Evolutionary conservation across 257 asterid genomes (phyloP), one percentile per base, ranked within the genome.

Genomic region (Ocimum tenuiflorum): DNA sequence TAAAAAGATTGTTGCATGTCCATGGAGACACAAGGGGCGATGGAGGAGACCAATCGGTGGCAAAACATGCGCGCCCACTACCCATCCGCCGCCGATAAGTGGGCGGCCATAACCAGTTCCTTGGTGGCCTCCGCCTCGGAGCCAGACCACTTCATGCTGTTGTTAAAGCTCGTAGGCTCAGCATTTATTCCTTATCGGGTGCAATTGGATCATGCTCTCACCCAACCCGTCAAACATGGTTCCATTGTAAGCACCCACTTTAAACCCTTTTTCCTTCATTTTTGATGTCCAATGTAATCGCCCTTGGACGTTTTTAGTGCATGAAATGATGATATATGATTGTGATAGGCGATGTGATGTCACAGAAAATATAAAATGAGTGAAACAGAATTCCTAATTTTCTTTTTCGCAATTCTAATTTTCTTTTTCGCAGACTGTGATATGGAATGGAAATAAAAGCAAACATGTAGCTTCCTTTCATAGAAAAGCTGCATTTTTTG

Each of bases 41-140:
- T 86, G 43, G 96, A 91, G 41, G n/a, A 91, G 89, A 24, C 73
- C 89, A 36, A 87, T 86, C 77, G 91, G n/a, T 92, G 99, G 99
- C 85, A 69, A 35, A 92, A 81, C 55, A 84, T 92, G 94, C 83
- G 75, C 1, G 81, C 86, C 43, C 67, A 78, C 38, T 66, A 72
- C 60, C 77, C 69, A 55, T 6, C 67, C 17, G 42, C 73, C 8
- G 31, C 73, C 47, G 83, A 83, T 9, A 77, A 68, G 62, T 78
- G 76, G 13, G 76, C 70, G n/a, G 53, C 79, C 1, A 50, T 62
- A 0, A 55, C 72, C 46, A 13, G 53, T 12, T 47, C 73, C 0
- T 51, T 61, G 35, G 12, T 51, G 0, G 2, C 67, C 13, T 50
- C 76, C 4, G 2, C 69, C 13, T 50, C 85, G 48, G 29, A 80